Conservation (phyloP, 129 eudicot species). For the Escallonia rubra region DNA sequence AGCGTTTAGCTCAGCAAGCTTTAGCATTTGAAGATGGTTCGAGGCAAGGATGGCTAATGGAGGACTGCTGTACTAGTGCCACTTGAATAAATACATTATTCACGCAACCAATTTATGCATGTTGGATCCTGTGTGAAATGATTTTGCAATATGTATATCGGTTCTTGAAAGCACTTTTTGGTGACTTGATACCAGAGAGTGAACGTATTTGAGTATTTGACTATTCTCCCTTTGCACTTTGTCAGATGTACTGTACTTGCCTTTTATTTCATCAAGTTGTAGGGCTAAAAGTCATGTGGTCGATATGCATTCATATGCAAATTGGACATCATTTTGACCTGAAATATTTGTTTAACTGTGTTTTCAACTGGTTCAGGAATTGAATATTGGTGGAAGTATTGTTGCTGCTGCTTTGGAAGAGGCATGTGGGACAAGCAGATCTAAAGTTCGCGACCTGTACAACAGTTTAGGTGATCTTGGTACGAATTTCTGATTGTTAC, state of each 20-base stretch:
- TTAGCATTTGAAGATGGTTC: neutral
- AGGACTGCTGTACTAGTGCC: neutral
- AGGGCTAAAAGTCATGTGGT: too few relatives aligned
- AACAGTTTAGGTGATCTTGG: constrained; percentile 95
- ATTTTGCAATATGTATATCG: too few relatives aligned
- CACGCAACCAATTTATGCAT: too few relatives aligned
- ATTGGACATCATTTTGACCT: neutral
- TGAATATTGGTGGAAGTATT: constrained; percentile 86
- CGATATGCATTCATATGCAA: too few relatives aligned
- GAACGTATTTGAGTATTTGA: neutral
- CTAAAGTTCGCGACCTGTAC: constrained; percentile 66
- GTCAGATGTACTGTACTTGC: too few relatives aligned
- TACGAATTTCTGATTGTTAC: constrained; percentile 19
- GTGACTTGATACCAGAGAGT: neutral
- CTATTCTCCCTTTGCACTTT: too few relatives aligned
- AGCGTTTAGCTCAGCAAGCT: too few relatives aligned
- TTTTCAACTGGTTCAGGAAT: constrained; percentile 47
- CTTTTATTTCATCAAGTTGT: too few relatives aligned
- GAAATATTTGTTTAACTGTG: constrained; percentile 1
- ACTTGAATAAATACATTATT: too few relatives aligned
- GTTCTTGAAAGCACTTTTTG: neutral
- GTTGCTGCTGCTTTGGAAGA: constrained; percentile 84
- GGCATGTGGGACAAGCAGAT: constrained; percentile 79
- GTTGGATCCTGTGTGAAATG: too few relatives aligned
- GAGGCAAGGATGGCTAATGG: neutral